Evolutionary conservation across 345 rosid species (phyloP).

Genomic region (Lepidium sativum): DNA sequence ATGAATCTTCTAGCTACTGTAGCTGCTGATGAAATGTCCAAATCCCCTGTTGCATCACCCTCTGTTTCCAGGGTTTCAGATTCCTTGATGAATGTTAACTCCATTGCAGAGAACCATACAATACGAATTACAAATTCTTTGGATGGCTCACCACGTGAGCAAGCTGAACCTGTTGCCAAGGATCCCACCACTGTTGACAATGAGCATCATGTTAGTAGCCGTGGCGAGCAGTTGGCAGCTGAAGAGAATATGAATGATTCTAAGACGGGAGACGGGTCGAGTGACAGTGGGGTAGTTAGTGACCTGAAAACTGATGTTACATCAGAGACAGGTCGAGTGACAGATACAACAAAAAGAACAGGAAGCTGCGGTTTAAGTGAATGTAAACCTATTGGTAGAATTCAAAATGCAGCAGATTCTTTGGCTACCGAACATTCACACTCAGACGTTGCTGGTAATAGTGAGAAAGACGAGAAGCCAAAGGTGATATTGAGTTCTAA

Average conservation of each 20-base stretch:
- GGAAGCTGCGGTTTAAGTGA: conserved; percentile 15
- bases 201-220: conserved; percentile 23
- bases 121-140: conserved; percentile 23
- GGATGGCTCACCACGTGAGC: conserved; percentile 25
- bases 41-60: conserved; percentile 50
- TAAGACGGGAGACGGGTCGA: conserved; percentile 21
- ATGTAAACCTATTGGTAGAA: conserved; percentile 19
- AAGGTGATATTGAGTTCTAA: conserved; percentile 11
- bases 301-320: conserved; percentile 6
- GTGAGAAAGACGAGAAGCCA: conserved; percentile 31
- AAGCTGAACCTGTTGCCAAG: conserved; percentile 19
- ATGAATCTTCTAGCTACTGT: conserved; percentile 96
- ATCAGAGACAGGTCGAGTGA: neutral
- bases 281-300: neutral
- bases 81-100: conserved; percentile 26
- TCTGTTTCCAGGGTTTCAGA: conserved; percentile 38
- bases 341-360: neutral
- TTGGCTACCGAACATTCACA: conserved; percentile 25
- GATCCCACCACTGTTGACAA: conserved; percentile 24
- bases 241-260: conserved; percentile 20
- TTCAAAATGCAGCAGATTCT: conserved; percentile 19
- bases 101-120: conserved; percentile 32
- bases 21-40: conserved; percentile 82
- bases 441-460: conserved; percentile 18
- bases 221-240: conserved; percentile 19